Evolutionary conservation across 768 basidiomycete genomes (phyloP).

Genomic region (Vararia minispora): DNA sequence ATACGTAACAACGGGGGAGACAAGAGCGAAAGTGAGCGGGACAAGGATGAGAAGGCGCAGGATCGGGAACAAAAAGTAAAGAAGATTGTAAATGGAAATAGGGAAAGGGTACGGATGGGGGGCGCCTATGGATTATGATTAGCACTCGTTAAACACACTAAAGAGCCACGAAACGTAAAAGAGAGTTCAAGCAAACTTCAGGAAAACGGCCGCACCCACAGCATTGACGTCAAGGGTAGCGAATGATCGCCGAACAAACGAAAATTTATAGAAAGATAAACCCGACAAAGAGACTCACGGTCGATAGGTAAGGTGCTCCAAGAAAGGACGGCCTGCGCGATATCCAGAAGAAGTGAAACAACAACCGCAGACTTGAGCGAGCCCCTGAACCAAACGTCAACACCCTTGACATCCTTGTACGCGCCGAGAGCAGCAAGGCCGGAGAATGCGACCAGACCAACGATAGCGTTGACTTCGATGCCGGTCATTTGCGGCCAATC

Average conservation of each 20-base stretch:
- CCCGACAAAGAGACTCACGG: conserved; percentile 14
- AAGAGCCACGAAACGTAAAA: no score
- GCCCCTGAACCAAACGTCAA: conserved; percentile 53
- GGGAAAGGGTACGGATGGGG: conserved; percentile 14
- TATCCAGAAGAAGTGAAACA: conserved; percentile 45
- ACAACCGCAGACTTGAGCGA: conserved; percentile 46
- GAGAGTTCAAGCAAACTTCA: no score
- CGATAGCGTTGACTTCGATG: conserved; percentile 53
- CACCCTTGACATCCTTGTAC: conserved; percentile 67
- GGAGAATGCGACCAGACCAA: conserved; percentile 60
- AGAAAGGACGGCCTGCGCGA: conserved; percentile 45
- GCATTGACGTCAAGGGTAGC: not conserved
- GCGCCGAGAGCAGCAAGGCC: conserved; percentile 67
- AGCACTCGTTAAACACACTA: conserved; percentile 3
- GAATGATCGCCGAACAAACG: not conserved
- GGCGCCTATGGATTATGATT: conserved; percentile 3
- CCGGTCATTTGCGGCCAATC: conserved; percentile 55
- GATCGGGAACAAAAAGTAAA: conserved; percentile 46
- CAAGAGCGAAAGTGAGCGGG: conserved; percentile 48
- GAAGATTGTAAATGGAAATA: conserved; percentile 24
- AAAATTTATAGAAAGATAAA: conserved; percentile 2
- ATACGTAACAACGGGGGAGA: conserved; percentile 57
- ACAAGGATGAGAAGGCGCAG: conserved; percentile 55
- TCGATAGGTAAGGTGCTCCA: conserved; percentile 28
- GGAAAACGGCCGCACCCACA: not conserved